phyloP scores from a whole-genome alignment of 257 asterid genomes.

The Solanum piurae region DNA sequence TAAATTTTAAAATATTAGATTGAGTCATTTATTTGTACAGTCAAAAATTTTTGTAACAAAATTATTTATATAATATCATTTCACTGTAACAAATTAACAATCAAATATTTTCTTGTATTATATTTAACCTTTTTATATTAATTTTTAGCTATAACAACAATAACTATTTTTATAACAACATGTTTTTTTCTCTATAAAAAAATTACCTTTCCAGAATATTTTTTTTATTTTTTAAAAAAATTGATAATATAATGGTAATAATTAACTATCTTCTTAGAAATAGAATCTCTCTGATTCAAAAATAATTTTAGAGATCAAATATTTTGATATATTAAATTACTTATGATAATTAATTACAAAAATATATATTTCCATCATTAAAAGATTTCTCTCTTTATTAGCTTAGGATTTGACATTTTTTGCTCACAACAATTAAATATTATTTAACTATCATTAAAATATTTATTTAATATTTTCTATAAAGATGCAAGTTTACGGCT shows the following conservation, averaged over 20 bases:
- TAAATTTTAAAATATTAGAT: neutral
- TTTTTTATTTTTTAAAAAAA: too few relatives aligned
- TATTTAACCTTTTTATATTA: neutral
- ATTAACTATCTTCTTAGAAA: neutral
- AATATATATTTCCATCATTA: neutral
- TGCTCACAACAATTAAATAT: too few relatives aligned
- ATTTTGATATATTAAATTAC: neutral
- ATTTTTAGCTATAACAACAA: neutral
- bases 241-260: neutral
- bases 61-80: too few relatives aligned
- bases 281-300: neutral
- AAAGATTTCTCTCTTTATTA: neutral
- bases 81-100: neutral
- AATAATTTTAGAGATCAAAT: neutral
- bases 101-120: neutral
- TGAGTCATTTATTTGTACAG: neutral
- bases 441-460: neutral
- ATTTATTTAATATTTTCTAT: neutral
- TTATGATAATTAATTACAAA: neutral
- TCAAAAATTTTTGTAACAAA: rapidly evolving
- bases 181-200: neutral
- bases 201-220: neutral
- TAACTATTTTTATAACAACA: neutral
- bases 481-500: neutral
- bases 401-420: neutral